Conservation (phyloP, 441 rosid genomes). For the Arabidopsis hybrid region DNA sequence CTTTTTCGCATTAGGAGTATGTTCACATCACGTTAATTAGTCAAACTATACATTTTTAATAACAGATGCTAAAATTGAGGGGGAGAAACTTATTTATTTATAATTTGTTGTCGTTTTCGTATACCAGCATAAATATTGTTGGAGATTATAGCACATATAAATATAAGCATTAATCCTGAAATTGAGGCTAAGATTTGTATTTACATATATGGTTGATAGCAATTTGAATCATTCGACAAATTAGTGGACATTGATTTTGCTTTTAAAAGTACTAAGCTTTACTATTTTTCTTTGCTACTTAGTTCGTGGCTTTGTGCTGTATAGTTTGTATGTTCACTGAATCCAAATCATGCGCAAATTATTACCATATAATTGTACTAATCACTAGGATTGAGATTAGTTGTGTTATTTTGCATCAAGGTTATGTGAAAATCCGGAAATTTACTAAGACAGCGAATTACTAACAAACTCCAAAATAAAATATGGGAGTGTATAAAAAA, state of each 20-base stretch:
- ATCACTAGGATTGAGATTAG: background rate
- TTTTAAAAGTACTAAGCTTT: conserved; percentile 2
- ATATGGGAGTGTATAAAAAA: too few species aligned
- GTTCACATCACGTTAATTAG: conserved; percentile 14
- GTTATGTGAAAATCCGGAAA: background rate
- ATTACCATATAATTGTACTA: background rate
- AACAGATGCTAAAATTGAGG: conserved; percentile 18
- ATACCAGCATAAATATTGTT: background rate
- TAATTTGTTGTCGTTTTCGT: conserved; percentile 28
- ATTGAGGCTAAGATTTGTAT: conserved; percentile 38
- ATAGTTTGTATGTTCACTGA: background rate
- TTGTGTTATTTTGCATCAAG: background rate
- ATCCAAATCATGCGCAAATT: background rate
- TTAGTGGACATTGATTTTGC: conserved; percentile 21
- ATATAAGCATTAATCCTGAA: conserved; percentile 29
- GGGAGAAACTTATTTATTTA: background rate
- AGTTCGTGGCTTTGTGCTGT: conserved; percentile 18
- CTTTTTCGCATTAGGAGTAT: background rate
- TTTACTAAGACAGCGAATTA: too few species aligned
- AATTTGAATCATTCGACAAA: conserved; percentile 14
- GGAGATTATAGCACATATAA: background rate
- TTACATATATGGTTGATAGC: conserved; percentile 21
- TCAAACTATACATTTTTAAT: background rate
- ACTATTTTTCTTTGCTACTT: background rate
- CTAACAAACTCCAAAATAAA: too few species aligned